phyloP scores from a whole-genome alignment of 2,329 filamentous ascomycete genomes.

The Pseudocercospora crystallina region DNA sequence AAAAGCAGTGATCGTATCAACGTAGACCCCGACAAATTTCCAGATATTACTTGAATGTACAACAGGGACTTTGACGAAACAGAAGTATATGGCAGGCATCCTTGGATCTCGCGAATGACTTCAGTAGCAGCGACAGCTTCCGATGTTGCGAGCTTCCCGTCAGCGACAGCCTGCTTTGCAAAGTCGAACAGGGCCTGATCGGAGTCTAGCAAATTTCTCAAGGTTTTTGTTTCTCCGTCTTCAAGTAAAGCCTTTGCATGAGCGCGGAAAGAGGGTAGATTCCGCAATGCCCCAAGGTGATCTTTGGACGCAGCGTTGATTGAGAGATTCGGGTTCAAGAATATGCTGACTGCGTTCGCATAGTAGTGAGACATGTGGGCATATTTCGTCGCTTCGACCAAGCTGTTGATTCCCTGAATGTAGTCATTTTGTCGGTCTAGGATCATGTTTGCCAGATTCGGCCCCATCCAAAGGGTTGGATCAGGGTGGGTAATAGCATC shows the following conservation, averaged over 20 bases:
- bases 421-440: conserved; percentile 74
- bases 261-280: conserved; percentile 65
- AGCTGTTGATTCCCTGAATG: conserved; percentile 71
- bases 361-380: conserved; percentile 86
- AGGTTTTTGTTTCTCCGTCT: conserved; percentile 29
- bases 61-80: conserved; percentile 46
- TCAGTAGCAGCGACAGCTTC: conserved; percentile 41
- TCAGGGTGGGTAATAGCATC: conserved; percentile 61
- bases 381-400: conserved; percentile 64
- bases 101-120: conserved; percentile 39
- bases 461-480: conserved; percentile 62
- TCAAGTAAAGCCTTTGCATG: conserved; percentile 32
- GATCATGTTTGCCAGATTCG: conserved; percentile 61
- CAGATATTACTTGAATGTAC: conserved; percentile 62
- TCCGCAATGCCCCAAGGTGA: conserved; percentile 67
- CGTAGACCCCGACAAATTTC: conserved; percentile 54
- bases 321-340: conserved; percentile 48
- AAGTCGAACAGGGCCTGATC: conserved; percentile 56
- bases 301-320: conserved; percentile 53
- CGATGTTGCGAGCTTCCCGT: conserved; percentile 42
- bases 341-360: conserved; percentile 69
- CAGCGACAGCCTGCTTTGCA: conserved; percentile 37
- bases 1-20: conserved; percentile 56
- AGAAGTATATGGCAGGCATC: conserved; percentile 37
- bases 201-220: conserved; percentile 59